Base-by-base conservation (phyloP, 1,139 yeast genomes). In the Diutina pseudorugosa region DNA sequence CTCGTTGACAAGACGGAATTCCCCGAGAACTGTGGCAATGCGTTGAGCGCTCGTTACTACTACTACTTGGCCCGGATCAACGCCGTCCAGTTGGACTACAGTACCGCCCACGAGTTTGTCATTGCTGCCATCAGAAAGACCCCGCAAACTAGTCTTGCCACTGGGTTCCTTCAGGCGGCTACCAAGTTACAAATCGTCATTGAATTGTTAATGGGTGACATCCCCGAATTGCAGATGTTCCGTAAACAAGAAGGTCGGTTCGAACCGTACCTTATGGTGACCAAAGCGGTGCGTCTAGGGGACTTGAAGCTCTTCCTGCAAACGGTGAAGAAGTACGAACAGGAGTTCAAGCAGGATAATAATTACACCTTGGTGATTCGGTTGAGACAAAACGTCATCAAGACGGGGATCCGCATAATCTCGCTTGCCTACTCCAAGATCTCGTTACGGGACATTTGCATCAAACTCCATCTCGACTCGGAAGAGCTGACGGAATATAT, bases 401-500 rank as follows among this genome's bases (percentile, higher is more conserved):
- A 93, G 71, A 91, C 99, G 0, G 99, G 98, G 62, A 90, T 94
- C 57, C 80, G 98, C 68, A 87, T 89, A 62, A 89, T 94, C 63
- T 88, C 96, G 16, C 75, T 94, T 62, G 83, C 97, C 3, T 94
- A 94, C 71, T 87, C 95, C 54, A 85, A 83, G 65, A 93, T 94
- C 56, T 87, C 97, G 2, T 77, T 94, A 62, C 87, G 86, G 69
- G 98, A 94, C 65, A 78, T 79, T 53, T 94, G 98, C 69, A 79
- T 93, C 62, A 88, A 93, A 65, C 79, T 94, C 62, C 93, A 87
- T 60, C 78, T 94, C 59, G 98, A 93, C 62, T 83, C 93, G 44
- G 99, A 94, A 70, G 93, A 93, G 65, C 84, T 91, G 60, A 95
- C 97, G 1, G 99, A 94, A 70, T 94, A 93, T 66, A 91, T 93